A percentile compares a stretch with the other conserved stretches of the same genome.
These are phyloP conservation scores for Neoboletus magnificus DNA, from an alignment of 768 basidiomycete species.

Conservation along the genomic window DNA sequence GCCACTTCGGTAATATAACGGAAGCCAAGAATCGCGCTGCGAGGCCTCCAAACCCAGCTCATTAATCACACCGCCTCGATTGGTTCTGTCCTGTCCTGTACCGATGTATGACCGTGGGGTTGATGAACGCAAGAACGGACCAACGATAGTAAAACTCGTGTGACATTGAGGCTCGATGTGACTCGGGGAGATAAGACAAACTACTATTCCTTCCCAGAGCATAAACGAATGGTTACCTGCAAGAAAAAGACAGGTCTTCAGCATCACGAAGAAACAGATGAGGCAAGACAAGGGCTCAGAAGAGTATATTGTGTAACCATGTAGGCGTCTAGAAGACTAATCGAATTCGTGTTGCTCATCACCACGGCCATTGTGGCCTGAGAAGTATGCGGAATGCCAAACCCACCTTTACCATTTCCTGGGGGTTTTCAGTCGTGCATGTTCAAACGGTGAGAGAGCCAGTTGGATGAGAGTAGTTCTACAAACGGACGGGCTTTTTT, in stretches of 20 bases:
- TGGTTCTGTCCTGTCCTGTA: not conserved
- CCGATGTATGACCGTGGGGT: constrained; percentile 1
- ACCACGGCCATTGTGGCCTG: constrained; percentile 8
- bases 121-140: constrained; percentile 1
- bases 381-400: not conserved
- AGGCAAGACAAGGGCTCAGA: constrained; percentile 18
- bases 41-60: constrained; percentile 1
- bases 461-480: too few species aligned
- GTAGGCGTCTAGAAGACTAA: constrained; percentile 89
- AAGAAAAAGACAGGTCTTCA: constrained; percentile 7
- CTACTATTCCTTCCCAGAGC: not conserved
- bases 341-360: constrained; percentile 71
- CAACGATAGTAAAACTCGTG: not conserved
- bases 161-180: not conserved
- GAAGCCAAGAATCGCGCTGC: not conserved
- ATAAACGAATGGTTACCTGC: constrained; percentile 4
- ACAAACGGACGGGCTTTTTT: not conserved
- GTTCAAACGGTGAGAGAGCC: not conserved
- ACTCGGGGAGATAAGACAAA: not conserved
- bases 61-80: constrained; percentile 10
- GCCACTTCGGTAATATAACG: not conserved
- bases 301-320: constrained; percentile 59
- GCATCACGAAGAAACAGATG: too few species aligned
- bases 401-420: constrained; percentile 11
- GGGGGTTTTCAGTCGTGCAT: not conserved